phyloP scores from a whole-genome alignment of 305 asterid genomes.

The Fraxinus latifolia region DNA sequence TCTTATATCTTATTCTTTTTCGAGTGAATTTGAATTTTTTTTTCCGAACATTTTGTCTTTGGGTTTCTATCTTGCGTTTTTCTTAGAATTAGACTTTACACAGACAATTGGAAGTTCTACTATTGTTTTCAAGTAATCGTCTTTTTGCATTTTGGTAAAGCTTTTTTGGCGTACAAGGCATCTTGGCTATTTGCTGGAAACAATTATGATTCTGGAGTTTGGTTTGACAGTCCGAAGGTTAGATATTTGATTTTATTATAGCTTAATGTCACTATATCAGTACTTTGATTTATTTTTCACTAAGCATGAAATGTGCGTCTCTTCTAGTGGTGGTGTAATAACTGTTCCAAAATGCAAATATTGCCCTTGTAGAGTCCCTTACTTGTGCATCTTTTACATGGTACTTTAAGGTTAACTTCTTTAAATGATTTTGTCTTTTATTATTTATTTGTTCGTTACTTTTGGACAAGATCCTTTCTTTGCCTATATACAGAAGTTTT shows the following conservation, averaged over 20 bases:
- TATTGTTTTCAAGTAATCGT: slow-evolving; percentile 15
- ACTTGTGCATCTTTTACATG: background rate
- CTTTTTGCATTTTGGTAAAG: slow-evolving; percentile 38
- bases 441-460: background rate
- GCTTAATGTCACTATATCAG: slow-evolving; percentile 3
- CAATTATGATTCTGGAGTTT: slow-evolving; percentile 87
- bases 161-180: slow-evolving; percentile 93
- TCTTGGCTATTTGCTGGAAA: slow-evolving; percentile 89
- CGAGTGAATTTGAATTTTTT: background rate
- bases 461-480: background rate
- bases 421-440: background rate
- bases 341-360: background rate
- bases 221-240: slow-evolving; percentile 88
- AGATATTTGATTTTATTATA: slow-evolving; percentile 29
- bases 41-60: background rate
- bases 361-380: background rate
- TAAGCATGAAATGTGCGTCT: background rate
- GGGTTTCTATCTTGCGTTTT: slow-evolving; percentile 13
- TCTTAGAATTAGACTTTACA: slow-evolving; percentile 2
- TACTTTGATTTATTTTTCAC: slow-evolving; percentile 8
- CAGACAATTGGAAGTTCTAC: background rate
- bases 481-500: background rate
- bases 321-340: slow-evolving; percentile 19
- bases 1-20: slow-evolving; percentile 4
- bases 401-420: background rate